Conservation (phyloP, 805 yeast genomes). For the Saccharomycopsis sp. region DNA sequence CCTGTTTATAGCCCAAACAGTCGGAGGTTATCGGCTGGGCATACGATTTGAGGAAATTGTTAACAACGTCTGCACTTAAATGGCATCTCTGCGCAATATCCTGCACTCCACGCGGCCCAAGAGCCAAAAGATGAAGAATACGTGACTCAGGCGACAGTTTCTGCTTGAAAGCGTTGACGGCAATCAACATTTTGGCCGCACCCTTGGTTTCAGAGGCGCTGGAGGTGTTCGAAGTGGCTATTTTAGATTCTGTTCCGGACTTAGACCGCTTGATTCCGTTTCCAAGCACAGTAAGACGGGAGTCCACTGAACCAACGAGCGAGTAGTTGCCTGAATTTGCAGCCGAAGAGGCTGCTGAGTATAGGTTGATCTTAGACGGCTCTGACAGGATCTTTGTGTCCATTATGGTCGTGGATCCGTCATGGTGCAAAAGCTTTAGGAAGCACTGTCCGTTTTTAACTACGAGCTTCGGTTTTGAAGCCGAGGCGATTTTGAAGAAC, state of each 20-base stretch:
- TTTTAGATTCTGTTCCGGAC: slow-evolving; percentile 13
- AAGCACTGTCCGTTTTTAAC: slow-evolving; percentile 9
- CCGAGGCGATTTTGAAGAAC: slow-evolving; percentile 4
- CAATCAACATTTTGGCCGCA: slow-evolving; percentile 9
- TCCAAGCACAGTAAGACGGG: slow-evolving; percentile 11
- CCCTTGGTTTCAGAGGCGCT: background rate
- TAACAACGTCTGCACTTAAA: slow-evolving; percentile 5
- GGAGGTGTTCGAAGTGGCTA: background rate
- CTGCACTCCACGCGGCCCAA: slow-evolving; percentile 17
- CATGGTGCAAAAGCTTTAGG: slow-evolving; percentile 11
- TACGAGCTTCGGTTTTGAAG: slow-evolving; percentile 9
- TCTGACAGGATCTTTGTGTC: slow-evolving; percentile 12
- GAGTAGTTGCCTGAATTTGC: background rate
- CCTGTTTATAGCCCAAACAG: slow-evolving; percentile 3
- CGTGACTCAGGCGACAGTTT: slow-evolving; percentile 14
- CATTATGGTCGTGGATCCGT: slow-evolving; percentile 6
- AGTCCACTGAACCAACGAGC: slow-evolving; percentile 10
- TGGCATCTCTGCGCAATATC: slow-evolving; percentile 12
- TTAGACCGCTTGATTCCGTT: slow-evolving; percentile 15
- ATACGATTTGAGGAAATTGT: slow-evolving; percentile 5
- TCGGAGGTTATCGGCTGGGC: slow-evolving; percentile 2
- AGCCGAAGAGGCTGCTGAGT: slow-evolving; percentile 2
- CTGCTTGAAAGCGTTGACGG: slow-evolving; percentile 6
- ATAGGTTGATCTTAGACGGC: slow-evolving; percentile 6
- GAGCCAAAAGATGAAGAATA: slow-evolving; percentile 20